Evolutionary conservation across 345 rosid genomes (phyloP), one percentile per base, ranked within the genome.

Genomic region (Populus deltoides): DNA sequence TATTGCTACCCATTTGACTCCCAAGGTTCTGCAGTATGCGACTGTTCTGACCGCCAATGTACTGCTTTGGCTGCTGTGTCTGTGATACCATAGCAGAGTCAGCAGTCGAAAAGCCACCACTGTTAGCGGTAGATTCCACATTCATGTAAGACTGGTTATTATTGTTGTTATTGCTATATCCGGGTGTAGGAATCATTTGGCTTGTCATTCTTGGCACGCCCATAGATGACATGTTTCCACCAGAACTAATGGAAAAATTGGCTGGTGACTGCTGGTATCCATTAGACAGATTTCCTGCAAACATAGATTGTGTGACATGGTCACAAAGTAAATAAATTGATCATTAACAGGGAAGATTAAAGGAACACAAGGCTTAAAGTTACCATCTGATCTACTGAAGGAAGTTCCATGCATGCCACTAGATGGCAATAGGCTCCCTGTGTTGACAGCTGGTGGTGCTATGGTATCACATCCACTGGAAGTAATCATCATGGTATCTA

Each of bases 151-250:
- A 83, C 77, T 87, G 97, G 78, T 82, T 86, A 66, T 75, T 86
- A 78, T 72, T 87, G 66, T 55, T 85, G 59, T 67, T 88, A 82
- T 13, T 81, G 80, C 66, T 87, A 76, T 88, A 96, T 61, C 99
- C 98, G 73, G 99, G 99, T 63, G 98, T 91, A 69, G 99, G 99
- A 82, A 96, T 92, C 98, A 96, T 93, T 81, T 90, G 97, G 83
- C 90, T 84, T 70, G 85, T 51, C 86, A 84, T 87, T 84, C 97
- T 90, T 78, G 87, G 94, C 55, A 82, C 80, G 67, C 92, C 86
- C 85, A 86, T 63, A 62, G 98, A 86, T 55, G 94, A 78, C 92
- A 90, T 81, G 83, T 78, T 93, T 61, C 93, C 97, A 88, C 92
- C 87, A 77, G 96, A 87, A 79, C 88, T 89, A 81, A 89, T 85